phyloP scores from a whole-genome alignment of 306 rosid genomes.

The Phaseolus lunatus region DNA sequence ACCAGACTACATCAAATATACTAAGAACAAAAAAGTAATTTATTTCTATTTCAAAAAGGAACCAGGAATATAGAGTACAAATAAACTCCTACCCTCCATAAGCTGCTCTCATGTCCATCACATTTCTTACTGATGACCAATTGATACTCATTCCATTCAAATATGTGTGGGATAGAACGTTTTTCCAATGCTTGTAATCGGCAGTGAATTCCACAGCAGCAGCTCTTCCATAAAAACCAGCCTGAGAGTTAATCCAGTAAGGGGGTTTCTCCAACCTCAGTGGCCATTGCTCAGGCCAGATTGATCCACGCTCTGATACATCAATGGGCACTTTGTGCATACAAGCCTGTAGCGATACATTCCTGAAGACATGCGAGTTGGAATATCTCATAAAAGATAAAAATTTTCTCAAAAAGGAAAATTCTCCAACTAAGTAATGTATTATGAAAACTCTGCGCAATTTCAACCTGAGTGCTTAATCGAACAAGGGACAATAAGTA shows the following conservation, averaged over 20 bases:
- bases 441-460: background rate
- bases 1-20: background rate
- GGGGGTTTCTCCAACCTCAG: slow-evolving; percentile 80
- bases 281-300: slow-evolving; percentile 85
- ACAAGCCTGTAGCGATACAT: slow-evolving; percentile 71
- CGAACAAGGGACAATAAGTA: slow-evolving; percentile 2
- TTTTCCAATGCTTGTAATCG: slow-evolving; percentile 75
- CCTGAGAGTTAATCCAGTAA: slow-evolving; percentile 75
- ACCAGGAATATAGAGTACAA: slow-evolving; percentile 23
- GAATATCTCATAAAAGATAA: slow-evolving; percentile 15
- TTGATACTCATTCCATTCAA: slow-evolving; percentile 73
- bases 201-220: slow-evolving; percentile 69
- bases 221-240: slow-evolving; percentile 65
- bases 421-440: slow-evolving; percentile 24
- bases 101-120: slow-evolving; percentile 87
- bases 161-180: slow-evolving; percentile 68
- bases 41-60: slow-evolving; percentile 31
- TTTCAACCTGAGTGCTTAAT: background rate
- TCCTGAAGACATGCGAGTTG: slow-evolving; percentile 58
- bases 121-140: slow-evolving; percentile 84
- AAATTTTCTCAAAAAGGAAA: slow-evolving; percentile 7
- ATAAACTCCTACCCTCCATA: slow-evolving; percentile 82
- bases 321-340: slow-evolving; percentile 71
- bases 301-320: slow-evolving; percentile 67
- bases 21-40: background rate